Conservation (phyloP, 495 filamentous ascomycete species). For the Podospora sp. region DNA sequence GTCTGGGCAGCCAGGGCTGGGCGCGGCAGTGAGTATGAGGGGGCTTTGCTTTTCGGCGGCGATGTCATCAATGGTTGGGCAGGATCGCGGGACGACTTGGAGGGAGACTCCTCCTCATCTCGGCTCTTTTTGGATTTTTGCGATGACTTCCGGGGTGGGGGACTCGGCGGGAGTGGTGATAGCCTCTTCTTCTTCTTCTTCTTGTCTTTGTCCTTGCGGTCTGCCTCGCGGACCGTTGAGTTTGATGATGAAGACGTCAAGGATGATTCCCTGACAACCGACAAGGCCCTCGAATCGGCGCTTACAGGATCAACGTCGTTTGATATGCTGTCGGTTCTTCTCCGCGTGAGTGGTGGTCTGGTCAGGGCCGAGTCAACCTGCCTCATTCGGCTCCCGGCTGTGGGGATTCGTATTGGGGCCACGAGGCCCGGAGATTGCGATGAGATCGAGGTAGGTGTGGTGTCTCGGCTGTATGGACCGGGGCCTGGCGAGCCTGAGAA, state of each 20-base stretch:
- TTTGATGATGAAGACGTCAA: conserved; percentile 64
- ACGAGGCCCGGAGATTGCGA: conserved; percentile 89
- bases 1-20: conserved; percentile 27
- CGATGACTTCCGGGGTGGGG: conserved; percentile 66
- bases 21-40: conserved; percentile 36
- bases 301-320: conserved; percentile 54
- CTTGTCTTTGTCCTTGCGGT: conserved; percentile 48
- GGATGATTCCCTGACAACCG: conserved; percentile 65
- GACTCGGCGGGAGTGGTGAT: conserved; percentile 58
- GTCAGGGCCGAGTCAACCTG: conserved; percentile 62
- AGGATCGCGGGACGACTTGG: conserved; percentile 34
- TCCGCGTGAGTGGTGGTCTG: conserved; percentile 68
- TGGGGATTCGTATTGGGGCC: conserved; percentile 58
- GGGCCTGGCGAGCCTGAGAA: conserved; percentile 90
- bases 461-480: conserved; percentile 78
- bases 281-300: conserved; percentile 58
- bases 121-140: conserved; percentile 53
- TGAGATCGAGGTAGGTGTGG: conserved; percentile 93
- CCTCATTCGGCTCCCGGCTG: conserved; percentile 52
- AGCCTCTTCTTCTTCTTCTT: conserved; percentile 48
- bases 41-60: conserved; percentile 35
- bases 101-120: conserved; percentile 37
- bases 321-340: conserved; percentile 56
- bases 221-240: conserved; percentile 54
- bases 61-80: conserved; percentile 36